Evolutionary conservation across 169 alveolate genomes (phyloP), one percentile per base, ranked within the genome.

Genomic region (Plasmodium berghei): DNA sequence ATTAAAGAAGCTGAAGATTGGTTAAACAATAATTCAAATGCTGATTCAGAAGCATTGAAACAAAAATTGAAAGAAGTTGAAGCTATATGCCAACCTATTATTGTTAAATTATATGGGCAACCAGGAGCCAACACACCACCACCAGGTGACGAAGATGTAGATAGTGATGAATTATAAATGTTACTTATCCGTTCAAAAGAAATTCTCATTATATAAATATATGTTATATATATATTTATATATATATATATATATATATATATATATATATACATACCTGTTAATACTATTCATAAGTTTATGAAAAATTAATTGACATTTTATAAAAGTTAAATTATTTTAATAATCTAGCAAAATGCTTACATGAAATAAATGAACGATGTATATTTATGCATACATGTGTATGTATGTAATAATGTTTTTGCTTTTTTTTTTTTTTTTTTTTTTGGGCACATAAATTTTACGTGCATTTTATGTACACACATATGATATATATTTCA

Each of bases 11-110:
- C 98, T 0, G 96, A 95, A 89, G 95, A 96, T 70, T 98, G 99
- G 99, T 69, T 98, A 52, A 93, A 87, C 72, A 95, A 97, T 54
- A 96, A 97, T 88, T 97, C 98, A 34, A 95, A 97, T 73, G 98
- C 99, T 56, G 98, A 96, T 73, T 95, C 98, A 16, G 97, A 96
- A 77, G 99, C 96, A 55, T 95, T 94, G 93, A 98, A 97, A 88
- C 98, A 95, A 73, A 96, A 96, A 92, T 96, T 93, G 77, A 96
- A 96, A 87, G 97, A 96, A 74, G 95, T 98, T n/a, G 99, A 97
- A 93, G 95, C 97, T 54, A 94, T 97, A 45, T 97, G 98, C 94
- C 97, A 97, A 92, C 99, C 99, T 24, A 97, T 98, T 90, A 97
- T 98, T 83, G 93, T 96, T 72, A 97, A 95, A 93, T 95, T 98